Evolutionary conservation across 208 protist species (phyloP), one percentile per base, ranked within the genome.

Genomic region (Leishmania braziliensis): DNA sequence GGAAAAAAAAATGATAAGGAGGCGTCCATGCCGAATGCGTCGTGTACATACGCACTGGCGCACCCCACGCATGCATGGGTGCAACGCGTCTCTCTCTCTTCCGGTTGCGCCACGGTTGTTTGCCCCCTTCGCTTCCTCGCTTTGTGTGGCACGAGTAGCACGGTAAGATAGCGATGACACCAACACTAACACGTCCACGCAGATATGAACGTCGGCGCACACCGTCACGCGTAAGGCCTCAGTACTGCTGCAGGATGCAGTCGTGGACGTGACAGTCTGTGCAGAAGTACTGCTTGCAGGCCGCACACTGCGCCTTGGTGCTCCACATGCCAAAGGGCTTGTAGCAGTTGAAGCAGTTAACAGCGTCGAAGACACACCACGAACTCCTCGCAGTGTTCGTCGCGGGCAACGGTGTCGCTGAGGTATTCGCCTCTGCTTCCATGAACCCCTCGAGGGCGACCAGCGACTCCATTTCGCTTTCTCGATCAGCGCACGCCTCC

Each of bases 321-420:
- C 83, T 80, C 73, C 79, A 86, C 69, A 88, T 77, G 68, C 81
- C 82, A 77, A 91, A 88, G 33, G 70, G 10, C 77, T 86, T 89
- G 71, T 84, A 89, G 74, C 90, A 93, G 43, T 78, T 75, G 69
- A 86, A 89, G 81, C 90, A 93, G 65, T 84, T 85, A 46, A 84
- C 81, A 4, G 66, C 16, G 78, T 91, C 88, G 70, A 88, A 88
- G 33, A 80, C 73, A 46, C 90, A 89, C 84, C 85, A 90, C 23
- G 56, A 62, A 54, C 89, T 90, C 54, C 60, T 75, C 23, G 80
- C 58, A 53, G 56, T 74, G 33, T 48, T 77, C 5, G 75, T 23
- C 62, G 81, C 68, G 62, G 5, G 50, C 18, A 18, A n/a, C 9
- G 36, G 26, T 46, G 77, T 29, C 29, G 79, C 62, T 39, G 50